Percentiles rank a stretch among this genome's conserved stretches.
Evolutionary conservation across 1,284 basidiomycete genomes (phyloP).

Genomic region (Sanguinoderma infundibulare): DNA sequence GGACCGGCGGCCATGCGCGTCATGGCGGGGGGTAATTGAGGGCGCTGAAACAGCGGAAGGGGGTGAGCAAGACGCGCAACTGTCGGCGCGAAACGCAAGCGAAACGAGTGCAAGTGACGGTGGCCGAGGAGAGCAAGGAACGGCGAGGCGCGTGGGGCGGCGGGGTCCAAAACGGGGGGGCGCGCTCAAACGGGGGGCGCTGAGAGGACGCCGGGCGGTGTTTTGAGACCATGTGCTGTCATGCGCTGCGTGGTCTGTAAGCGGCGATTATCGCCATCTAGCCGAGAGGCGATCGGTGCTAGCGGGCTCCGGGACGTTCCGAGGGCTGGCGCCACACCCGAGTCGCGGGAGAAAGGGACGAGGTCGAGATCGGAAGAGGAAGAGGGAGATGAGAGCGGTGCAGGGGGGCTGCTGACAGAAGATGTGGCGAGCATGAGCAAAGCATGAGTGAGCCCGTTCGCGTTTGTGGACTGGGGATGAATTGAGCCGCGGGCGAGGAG

Average conservation of each 20-base stretch:
- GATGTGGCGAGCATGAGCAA: background rate
- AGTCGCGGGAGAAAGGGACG: conserved; percentile 10
- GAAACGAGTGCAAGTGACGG: background rate
- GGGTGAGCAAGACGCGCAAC: too few relatives aligned
- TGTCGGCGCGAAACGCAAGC: background rate
- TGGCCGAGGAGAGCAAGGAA: background rate
- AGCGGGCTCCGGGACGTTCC: conserved; percentile 8
- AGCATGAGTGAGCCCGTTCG: background rate
- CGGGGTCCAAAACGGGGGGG: background rate
- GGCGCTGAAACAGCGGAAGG: too few relatives aligned
- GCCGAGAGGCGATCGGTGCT: background rate
- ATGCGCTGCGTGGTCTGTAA: background rate
- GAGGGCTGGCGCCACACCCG: background rate
- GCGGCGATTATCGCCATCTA: conserved; percentile 14
- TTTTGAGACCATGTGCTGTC: background rate
- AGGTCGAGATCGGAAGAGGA: background rate
- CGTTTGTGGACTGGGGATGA: too few relatives aligned
- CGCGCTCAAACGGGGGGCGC: background rate
- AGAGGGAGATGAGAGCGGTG: background rate
- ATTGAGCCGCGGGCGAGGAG: too few relatives aligned
- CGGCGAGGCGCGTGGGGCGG: background rate
- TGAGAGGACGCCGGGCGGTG: too few relatives aligned
- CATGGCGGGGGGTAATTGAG: too few relatives aligned
- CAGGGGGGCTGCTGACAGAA: background rate
- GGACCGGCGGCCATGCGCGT: background rate